Conservation (phyloP, 2,329 filamentous ascomycete species). For the Diaporthe amygdali region DNA sequence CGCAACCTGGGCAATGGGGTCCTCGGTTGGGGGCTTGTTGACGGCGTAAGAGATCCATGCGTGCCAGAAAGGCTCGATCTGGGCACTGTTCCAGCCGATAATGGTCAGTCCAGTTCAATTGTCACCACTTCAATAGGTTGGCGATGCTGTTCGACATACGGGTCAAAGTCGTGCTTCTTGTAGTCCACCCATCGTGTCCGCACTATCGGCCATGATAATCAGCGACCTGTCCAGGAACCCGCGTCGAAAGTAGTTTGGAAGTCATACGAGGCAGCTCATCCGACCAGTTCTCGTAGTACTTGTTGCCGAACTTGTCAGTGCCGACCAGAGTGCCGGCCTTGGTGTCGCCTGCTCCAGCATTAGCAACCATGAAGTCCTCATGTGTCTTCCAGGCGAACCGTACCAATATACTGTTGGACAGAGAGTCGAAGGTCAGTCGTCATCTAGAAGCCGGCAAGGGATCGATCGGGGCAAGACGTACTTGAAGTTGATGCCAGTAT, state of each 20-base stretch:
- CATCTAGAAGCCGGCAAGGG: conserved; percentile 16
- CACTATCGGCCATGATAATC: conserved; percentile 56
- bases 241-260: neutral
- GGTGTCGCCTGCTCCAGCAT: conserved; percentile 76
- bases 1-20: conserved; percentile 71
- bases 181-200: conserved; percentile 98
- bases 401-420: conserved; percentile 61
- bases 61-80: conserved; percentile 97
- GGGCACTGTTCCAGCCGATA: conserved; percentile 55
- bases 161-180: conserved; percentile 83
- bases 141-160: conserved; percentile 55
- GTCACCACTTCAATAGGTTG: neutral
- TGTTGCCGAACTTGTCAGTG: conserved; percentile 91
- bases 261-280: conserved; percentile 87
- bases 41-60: conserved; percentile 96
- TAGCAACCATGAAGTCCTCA: neutral
- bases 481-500: conserved; percentile 90
- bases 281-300: conserved; percentile 94
- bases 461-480: conserved; percentile 56
- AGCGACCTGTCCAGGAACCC: neutral
- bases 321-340: conserved; percentile 89
- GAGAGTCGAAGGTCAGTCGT: conserved; percentile 28
- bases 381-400: neutral
- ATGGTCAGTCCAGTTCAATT: neutral
- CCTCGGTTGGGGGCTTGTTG: conserved; percentile 82